Evolutionary conservation across 768 basidiomycete species (phyloP).

Genomic region (Calocybe gangraenosa): DNA sequence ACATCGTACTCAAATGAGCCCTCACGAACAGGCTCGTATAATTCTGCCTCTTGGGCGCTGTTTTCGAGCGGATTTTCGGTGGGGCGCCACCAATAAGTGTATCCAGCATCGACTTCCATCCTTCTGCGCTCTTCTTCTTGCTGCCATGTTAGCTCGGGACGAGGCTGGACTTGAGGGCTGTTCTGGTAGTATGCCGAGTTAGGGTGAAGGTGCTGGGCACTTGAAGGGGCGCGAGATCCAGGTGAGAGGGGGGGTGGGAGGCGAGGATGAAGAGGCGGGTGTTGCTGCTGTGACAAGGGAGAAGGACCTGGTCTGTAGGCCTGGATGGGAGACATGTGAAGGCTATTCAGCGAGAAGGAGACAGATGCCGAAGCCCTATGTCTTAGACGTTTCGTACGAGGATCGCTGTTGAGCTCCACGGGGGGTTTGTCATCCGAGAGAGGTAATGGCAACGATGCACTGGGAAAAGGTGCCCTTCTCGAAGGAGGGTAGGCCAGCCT

Average conservation of each 20-base stretch:
- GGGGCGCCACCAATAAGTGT: slow-evolving; percentile 13
- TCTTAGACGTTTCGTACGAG: background rate
- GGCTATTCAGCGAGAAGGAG: background rate
- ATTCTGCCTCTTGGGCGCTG: background rate
- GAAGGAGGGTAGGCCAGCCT: slow-evolving; percentile 11
- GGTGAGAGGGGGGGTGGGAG: too few species aligned
- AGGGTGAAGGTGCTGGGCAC: background rate
- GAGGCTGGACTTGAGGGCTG: background rate
- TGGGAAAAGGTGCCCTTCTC: slow-evolving; percentile 3
- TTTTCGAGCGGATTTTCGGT: background rate
- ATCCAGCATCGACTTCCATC: slow-evolving; percentile 4
- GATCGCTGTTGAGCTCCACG: background rate
- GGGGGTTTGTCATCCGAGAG: background rate
- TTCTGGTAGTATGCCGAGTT: background rate
- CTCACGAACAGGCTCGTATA: slow-evolving; percentile 9
- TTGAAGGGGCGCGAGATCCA: background rate
- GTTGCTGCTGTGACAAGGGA: background rate
- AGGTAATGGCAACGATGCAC: background rate
- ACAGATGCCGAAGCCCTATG: background rate
- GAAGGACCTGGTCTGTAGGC: too few species aligned
- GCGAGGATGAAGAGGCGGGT: too few species aligned
- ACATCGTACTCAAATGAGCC: slow-evolving; percentile 9
- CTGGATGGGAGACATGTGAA: too few species aligned
- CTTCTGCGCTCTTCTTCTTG: slow-evolving; percentile 9
- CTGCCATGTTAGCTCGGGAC: slow-evolving; percentile 9